phyloP scores from a whole-genome alignment of 2,329 filamentous ascomycete species.

The Boeremia exigua region DNA sequence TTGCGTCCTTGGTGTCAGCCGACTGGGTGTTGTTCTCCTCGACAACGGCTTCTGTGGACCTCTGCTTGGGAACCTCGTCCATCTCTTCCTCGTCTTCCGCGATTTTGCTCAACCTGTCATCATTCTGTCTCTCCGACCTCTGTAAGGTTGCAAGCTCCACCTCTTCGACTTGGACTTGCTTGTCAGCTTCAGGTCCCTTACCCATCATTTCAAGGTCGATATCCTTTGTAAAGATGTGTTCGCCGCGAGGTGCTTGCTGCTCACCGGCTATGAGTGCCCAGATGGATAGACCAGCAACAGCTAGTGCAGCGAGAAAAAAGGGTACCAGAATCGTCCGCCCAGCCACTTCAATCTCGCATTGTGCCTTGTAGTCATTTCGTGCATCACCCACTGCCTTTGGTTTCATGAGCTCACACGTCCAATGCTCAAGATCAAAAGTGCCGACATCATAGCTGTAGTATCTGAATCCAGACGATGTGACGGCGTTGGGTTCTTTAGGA shows the following conservation, averaged over 20 bases:
- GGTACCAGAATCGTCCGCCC: slow-evolving; percentile 39
- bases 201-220: slow-evolving; percentile 39
- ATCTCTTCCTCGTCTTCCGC: slow-evolving; percentile 11
- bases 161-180: slow-evolving; percentile 5
- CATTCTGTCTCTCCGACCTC: not conserved
- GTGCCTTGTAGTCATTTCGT: slow-evolving; percentile 33
- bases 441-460: slow-evolving; percentile 41
- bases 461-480: slow-evolving; percentile 11
- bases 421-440: slow-evolving; percentile 46
- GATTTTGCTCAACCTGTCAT: slow-evolving; percentile 14
- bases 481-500: slow-evolving; percentile 8
- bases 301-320: slow-evolving; percentile 32
- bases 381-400: slow-evolving; percentile 33
- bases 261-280: slow-evolving; percentile 32
- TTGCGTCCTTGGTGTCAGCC: not conserved
- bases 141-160: slow-evolving; percentile 10
- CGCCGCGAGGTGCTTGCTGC: slow-evolving; percentile 24
- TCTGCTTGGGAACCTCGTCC: not conserved
- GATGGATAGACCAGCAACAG: slow-evolving; percentile 27
- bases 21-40: not conserved
- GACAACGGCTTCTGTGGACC: not conserved
- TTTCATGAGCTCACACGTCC: slow-evolving; percentile 40
- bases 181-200: slow-evolving; percentile 30
- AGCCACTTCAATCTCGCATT: slow-evolving; percentile 40
- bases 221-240: slow-evolving; percentile 37